Base-by-base conservation (phyloP, 129 eudicot species). In the Ambrosia trifida region DNA sequence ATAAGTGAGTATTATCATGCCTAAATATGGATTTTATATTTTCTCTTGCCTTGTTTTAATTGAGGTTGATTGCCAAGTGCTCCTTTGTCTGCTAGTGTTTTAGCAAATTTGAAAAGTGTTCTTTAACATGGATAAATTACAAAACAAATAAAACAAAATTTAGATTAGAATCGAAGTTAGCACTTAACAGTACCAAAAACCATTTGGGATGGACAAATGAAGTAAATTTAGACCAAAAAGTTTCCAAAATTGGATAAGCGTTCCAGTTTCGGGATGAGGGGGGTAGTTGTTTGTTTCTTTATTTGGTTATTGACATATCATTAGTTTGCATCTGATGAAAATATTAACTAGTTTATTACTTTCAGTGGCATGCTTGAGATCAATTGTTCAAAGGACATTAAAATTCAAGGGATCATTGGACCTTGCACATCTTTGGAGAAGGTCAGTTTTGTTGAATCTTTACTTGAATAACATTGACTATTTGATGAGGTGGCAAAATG, bases 371-470 rank as follows among this genome's bases (percentile, higher is more conserved):
- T 85, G 20, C 87, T 93, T 72, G 98, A 93, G 90, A 83, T 93
- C 68, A 81, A 85, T 73, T 89, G 98, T 70, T 93, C 98, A 31
- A 93, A 93, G 83, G 98, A 93, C 72, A 87, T 93, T 56, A 93
- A 89, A 78, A 73, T 93, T 80, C 96, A 93, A 75, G 98, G 98
- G 66, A 78, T 85, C 50, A 81, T 93, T 72, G 98, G 98, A 73
- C 92, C 98, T 73, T 93, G 98, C 84, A 89, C 98, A 36, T 85
- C 98, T 5, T 64, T 83, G 78, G 96, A 93, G 81, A 93, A 93
- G 98, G 98, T 93, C 66, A 72, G n/a, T n/a, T 64, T 33, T 75
- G 30, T 68, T 3, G 20, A 57, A 58, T 41, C 44, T 44, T 69
- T 56, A 24, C 50, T 8, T 12, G 64, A 30, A 58, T 31, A 58